Base-by-base conservation (phyloP, 768 basidiomycete species). In the Rhizopogon vulgaris region DNA sequence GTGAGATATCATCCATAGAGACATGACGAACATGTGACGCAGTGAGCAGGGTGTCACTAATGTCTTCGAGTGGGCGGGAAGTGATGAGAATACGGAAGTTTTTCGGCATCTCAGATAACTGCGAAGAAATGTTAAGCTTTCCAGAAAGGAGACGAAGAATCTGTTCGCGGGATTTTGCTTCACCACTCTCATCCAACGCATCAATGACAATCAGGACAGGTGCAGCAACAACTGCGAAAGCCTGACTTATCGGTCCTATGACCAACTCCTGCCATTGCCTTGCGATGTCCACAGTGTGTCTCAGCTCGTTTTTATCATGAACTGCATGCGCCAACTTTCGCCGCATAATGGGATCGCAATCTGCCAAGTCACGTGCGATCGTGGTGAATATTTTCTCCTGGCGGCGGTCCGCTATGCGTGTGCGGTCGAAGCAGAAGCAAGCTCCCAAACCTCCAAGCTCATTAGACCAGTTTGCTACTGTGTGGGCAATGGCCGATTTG, bases 121-220 rank as follows among this genome's bases (percentile, higher is more conserved):
- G 22, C 22, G 22, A 22, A 22, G 22, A 22, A 22, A 22, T 22
- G 3, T 22, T 22, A 22, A 22, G n/a, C 12, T 11, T 43, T 2
- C n/a, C 27, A 4, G 53, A 48, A 14, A 71, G 56, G 11, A 70
- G 38, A 14, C 17, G 14, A 22, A 70, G 57, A 3, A 71, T 45
- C 3, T 40, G 24, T 18, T 51, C 48, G 11, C 66, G 58, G 9
- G 59, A 58, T 11, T 30, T 11, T 8, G 39, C 30, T 51, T 59
- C 50, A 1, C 63, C 61, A 47, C 70, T 65, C 59, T 73, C 70
- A 54, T 73, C 70, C 25, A 73, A 54, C 3, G 63, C 71, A 53
- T 73, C 72, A 18, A 73, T 56, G 42, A 71, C 59, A 41, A 73
- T 52, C 15, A 72, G 38, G 25, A 67, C 32, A 6, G 54, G 58